Evolutionary conservation across 1,284 basidiomycete species (phyloP), one percentile per base, ranked within the genome.

Genomic region (Pulchroboletus neoregius): DNA sequence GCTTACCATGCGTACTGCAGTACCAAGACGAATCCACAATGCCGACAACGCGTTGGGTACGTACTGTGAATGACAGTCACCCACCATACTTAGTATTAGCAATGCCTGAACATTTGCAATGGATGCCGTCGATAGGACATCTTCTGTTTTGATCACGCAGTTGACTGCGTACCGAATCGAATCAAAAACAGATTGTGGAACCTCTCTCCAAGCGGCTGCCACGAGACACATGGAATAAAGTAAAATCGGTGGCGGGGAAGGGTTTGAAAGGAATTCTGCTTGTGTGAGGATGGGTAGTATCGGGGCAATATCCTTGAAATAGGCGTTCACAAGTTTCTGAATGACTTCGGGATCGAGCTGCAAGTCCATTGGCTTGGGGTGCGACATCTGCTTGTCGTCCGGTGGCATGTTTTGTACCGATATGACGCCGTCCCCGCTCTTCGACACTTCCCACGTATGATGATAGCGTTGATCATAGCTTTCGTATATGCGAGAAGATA

Each of bases 191-290:
- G 79, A 75, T 55, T 88, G 84, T 0, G 93, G 87, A 4, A 91
- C 85, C 45, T 91, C 84, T 42, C 94, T 79, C 48, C 87, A 78
- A 33, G 91, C 84, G 10, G 94, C 91, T 5, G 93, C 89, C 18
- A 95, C 82, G 30, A 92, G 84, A 67, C 93, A 96, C 65, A 98
- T 93, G 31, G 91, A 84, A 67, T 97, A 96, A 20, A 98, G 78
- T 50, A 98, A 69, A 32, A 94, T 75, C 2, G 90, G 86, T 12
- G 88, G 76, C 1, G 90, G 88, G 9, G 82, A 83, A 23, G 79
- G 74, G 43, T 69, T 79, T 15, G 83, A 79, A 47, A 95, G 71
- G 61, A 98, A 96, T 63, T 98, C 94, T 38, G 80, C 76, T 61
- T 87, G 81, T 13, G 90, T 91, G 49, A 98, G 78, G 55, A 97